Base-by-base conservation (phyloP, 2,329 filamentous ascomycete species). In the Cladophialophora carrionii region DNA sequence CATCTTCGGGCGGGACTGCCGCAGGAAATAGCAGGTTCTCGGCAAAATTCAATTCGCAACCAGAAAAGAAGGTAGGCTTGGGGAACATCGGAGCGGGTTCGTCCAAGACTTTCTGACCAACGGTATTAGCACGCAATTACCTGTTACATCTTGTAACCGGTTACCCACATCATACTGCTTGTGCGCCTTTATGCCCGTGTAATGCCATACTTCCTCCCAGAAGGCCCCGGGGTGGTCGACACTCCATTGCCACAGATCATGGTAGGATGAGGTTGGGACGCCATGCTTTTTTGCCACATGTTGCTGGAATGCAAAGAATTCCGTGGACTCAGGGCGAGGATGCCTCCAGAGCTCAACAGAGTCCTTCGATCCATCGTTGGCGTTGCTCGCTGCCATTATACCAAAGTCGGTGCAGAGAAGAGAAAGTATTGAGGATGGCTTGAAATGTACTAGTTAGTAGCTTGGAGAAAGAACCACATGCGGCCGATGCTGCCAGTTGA, bases 21-120 rank as follows among this genome's bases (percentile, higher is more conserved):
- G 81, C 77, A 3, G 94, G 94, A 76, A 89, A 97, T 3, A 99
- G 86, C 61, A 98, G 82, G 76, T 99, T 99, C 79, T 98, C 91
- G 29, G 94, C 93, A 75, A 97, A 98, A 77, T 98, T 99, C 70
- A 98, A 82, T 64, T 82, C 87, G 14, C 90, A 85, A 9, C 88
- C 89, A 63, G 87, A 77, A 76, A 97, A 98, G 82, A 96, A 98
- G 65, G 88, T 81, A 7, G 94, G 93, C 26, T 92, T 88, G 26
- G 94, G 94, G 73, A 92, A 98, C 84, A 98, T 90, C 54, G 86
- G 82, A 5, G 87, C 84, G 61, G 85, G 78, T 48, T 84, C 75
- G 26, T 90, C 85, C 20, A 96, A 80, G 49, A 91, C 89, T 88
- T 93, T 34, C 52, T 54, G 20, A 72, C 17, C 32, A 32, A 60